Percentiles rank a stretch among this genome's conserved stretches.
phyloP scores from a whole-genome alignment of 2,329 filamentous ascomycete species.

The Neonectria hederae region DNA sequence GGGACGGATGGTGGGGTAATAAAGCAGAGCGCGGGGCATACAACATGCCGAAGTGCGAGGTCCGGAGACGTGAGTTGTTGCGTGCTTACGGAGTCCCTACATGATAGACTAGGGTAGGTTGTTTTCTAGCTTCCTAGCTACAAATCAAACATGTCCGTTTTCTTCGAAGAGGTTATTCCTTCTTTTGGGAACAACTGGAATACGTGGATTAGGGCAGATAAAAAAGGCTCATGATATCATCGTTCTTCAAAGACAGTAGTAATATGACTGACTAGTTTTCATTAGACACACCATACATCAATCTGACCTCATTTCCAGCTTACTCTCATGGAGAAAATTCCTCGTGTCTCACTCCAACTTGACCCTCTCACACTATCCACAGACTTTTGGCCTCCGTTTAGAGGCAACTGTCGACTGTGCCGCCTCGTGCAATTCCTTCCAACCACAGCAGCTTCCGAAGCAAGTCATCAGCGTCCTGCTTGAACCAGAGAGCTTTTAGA shows the following conservation, averaged over 20 bases:
- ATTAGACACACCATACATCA: background rate
- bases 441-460: background rate
- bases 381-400: background rate
- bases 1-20: conserved; percentile 17
- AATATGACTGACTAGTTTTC: background rate
- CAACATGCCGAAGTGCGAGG: conserved; percentile 25
- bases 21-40: conserved; percentile 12
- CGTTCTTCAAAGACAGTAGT: background rate
- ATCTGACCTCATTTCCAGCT: background rate
- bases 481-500: background rate
- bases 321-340: background rate
- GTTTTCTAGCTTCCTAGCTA: background rate
- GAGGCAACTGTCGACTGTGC: background rate
- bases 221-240: background rate
- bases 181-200: background rate
- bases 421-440: conserved; percentile 19
- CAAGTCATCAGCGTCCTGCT: background rate
- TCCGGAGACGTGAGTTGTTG: background rate
- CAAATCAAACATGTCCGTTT: background rate
- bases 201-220: background rate
- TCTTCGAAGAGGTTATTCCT: background rate
- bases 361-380: background rate
- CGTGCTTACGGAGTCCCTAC: background rate
- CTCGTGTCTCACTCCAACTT: background rate
- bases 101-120: too few species aligned